A percentile compares a stretch with the other conserved stretches of the same genome.
These are phyloP conservation scores for Amphirosellinia nigrospora DNA, from an alignment of 495 filamentous ascomycete species.

Conservation along the genomic window DNA sequence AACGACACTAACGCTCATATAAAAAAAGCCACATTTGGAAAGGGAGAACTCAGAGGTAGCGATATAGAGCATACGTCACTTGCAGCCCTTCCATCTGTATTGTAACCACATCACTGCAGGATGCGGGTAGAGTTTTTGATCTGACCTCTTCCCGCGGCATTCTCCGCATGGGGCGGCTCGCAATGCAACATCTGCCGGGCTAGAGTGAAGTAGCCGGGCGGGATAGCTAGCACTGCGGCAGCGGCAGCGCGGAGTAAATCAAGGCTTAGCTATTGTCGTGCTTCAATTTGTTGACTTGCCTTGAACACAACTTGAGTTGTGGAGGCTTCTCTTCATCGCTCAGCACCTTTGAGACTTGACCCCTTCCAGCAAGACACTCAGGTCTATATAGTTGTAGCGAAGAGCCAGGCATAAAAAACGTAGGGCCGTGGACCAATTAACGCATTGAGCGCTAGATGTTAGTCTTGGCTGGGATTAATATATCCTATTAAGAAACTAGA, in stretches of 20 bases:
- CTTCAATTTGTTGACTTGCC: neutral
- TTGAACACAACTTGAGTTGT: neutral
- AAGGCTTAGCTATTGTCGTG: neutral
- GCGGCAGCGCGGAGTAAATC: neutral
- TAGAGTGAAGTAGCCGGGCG: neutral
- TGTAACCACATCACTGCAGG: conserved; percentile 9
- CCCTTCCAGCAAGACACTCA: neutral
- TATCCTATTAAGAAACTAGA: neutral
- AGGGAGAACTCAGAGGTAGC: neutral
- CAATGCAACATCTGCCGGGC: conserved; percentile 9
- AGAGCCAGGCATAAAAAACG: neutral
- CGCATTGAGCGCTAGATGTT: neutral
- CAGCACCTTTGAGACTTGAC: neutral
- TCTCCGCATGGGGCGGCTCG: neutral
- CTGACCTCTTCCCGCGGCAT: neutral
- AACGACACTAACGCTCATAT: neutral
- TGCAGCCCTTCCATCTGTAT: neutral
- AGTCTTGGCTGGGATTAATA: neutral
- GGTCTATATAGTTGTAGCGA: neutral
- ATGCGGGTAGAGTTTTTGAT: conserved; percentile 6
- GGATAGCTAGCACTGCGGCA: neutral
- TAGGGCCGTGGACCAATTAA: neutral
- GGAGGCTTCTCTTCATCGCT: neutral
- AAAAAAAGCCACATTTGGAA: neutral
- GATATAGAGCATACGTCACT: neutral